phyloP scores from a whole-genome alignment of 495 filamentous ascomycete species.

The Aspergillus funiculosus region DNA sequence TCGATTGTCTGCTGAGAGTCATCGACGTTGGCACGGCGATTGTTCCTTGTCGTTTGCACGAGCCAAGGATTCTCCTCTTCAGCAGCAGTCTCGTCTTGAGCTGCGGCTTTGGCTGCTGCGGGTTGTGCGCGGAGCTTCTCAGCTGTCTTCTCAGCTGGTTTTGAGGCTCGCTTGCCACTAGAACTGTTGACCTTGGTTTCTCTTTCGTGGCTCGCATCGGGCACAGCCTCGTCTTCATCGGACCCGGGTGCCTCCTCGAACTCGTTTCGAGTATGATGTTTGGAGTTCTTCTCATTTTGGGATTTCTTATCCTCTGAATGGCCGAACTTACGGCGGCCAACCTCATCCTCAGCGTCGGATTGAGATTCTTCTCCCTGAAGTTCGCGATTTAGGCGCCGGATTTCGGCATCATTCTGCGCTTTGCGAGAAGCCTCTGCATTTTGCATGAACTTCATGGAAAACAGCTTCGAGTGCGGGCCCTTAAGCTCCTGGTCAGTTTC shows the following conservation, averaged over 20 bases:
- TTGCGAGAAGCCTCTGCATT: constrained; percentile 73
- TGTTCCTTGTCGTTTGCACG: constrained; percentile 35
- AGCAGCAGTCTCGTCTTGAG: constrained; percentile 18
- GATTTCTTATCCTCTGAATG: constrained; percentile 31
- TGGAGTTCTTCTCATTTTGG: constrained; percentile 16
- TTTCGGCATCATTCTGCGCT: constrained; percentile 71
- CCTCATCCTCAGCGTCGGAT: constrained; percentile 51
- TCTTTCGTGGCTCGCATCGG: constrained; percentile 23
- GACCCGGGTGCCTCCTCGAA: constrained; percentile 55
- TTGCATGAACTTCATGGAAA: constrained; percentile 86
- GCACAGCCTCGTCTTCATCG: constrained; percentile 44
- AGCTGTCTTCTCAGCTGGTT: constrained; percentile 15
- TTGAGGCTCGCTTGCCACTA: constrained; percentile 15
- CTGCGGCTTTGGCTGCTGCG: constrained; percentile 17
- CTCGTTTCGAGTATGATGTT: constrained; percentile 40
- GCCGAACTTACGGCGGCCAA: constrained; percentile 63
- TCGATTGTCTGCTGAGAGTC: constrained; percentile 36
- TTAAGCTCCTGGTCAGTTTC: constrained; percentile 30
- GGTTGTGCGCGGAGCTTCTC: constrained; percentile 20
- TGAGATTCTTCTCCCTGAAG: constrained; percentile 54
- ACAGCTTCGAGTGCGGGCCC: constrained; percentile 48
- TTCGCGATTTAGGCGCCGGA: constrained; percentile 69
- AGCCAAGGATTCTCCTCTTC: constrained; percentile 49
- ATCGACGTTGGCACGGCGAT: constrained; percentile 29
- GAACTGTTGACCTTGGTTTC: constrained; percentile 22